Conservation (phyloP, 2,329 filamentous ascomycete genomes). For the Microsporum canis region DNA sequence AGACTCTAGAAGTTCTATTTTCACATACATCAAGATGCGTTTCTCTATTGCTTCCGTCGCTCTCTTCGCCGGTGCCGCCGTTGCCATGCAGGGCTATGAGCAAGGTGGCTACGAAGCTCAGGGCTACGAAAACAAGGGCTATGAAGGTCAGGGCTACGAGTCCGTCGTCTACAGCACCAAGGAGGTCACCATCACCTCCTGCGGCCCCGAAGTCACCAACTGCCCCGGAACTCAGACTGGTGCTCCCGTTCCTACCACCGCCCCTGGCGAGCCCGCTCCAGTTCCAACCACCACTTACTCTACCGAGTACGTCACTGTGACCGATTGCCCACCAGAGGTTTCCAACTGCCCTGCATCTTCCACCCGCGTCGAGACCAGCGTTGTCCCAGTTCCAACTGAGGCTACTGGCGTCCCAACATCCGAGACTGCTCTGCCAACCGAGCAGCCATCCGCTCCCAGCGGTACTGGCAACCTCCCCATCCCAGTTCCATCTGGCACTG, state of each 20-base stretch:
- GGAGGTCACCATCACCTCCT: slow-evolving; percentile 52
- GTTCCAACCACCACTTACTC: slow-evolving; percentile 40
- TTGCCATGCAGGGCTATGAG: slow-evolving; percentile 25
- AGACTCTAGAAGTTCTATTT: not conserved
- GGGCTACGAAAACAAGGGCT: slow-evolving; percentile 11
- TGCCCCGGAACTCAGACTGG: slow-evolving; percentile 34
- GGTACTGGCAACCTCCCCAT: not conserved
- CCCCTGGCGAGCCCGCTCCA: slow-evolving; percentile 12
- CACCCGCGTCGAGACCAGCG: slow-evolving; percentile 7
- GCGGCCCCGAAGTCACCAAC: slow-evolving; percentile 50
- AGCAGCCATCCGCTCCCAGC: slow-evolving; percentile 10
- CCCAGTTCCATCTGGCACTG: slow-evolving; percentile 13
- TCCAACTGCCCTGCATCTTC: slow-evolving; percentile 10
- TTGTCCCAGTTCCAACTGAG: slow-evolving; percentile 6
- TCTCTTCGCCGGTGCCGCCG: slow-evolving; percentile 32
- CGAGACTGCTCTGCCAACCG: slow-evolving; percentile 4
- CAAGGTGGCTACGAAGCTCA: slow-evolving; percentile 1
- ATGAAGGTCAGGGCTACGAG: slow-evolving; percentile 9
- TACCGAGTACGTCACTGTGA: slow-evolving; percentile 51
- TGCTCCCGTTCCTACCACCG: slow-evolving; percentile 12
- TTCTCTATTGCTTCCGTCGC: slow-evolving; percentile 33
- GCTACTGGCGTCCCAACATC: not conserved
- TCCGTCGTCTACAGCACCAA: slow-evolving; percentile 47
- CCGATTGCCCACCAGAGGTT: slow-evolving; percentile 49
- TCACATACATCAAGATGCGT: slow-evolving; percentile 29